Percentiles rank a stretch among this genome's conserved stretches.
Evolutionary conservation across 2,329 filamentous ascomycete species (phyloP).

Genomic region (Alternaria tenuissima): DNA sequence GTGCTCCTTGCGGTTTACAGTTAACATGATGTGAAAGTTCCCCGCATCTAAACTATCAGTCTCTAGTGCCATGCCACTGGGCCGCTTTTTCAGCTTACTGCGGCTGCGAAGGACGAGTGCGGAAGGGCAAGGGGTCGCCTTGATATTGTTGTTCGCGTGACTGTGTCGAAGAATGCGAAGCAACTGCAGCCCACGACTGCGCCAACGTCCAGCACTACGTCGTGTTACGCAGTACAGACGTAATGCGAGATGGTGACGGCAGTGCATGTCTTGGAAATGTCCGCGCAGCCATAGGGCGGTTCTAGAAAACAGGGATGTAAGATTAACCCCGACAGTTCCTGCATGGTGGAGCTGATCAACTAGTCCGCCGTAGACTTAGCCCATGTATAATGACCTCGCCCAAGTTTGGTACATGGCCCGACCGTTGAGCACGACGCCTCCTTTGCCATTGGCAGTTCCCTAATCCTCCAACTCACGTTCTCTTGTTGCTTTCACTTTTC

Average conservation of each 20-base stretch:
- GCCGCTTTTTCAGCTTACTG: slow-evolving; percentile 2
- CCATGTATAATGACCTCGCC: slow-evolving; percentile 24
- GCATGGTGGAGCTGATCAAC: slow-evolving; percentile 23
- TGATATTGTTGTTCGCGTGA: slow-evolving; percentile 22
- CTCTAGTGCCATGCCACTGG: background rate
- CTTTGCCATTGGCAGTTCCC: slow-evolving; percentile 12
- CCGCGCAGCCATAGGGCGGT: slow-evolving; percentile 24
- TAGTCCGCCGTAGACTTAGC: slow-evolving; percentile 17
- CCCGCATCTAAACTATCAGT: background rate
- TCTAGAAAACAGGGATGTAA: slow-evolving; percentile 21
- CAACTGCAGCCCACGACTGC: background rate
- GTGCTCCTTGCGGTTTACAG: background rate
- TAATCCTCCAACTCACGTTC: background rate
- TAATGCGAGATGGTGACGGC: slow-evolving; percentile 9
- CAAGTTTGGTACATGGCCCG: slow-evolving; percentile 10
- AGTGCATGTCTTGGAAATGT: slow-evolving; percentile 18
- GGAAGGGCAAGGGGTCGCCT: slow-evolving; percentile 8
- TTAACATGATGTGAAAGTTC: background rate
- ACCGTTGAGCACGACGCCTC: slow-evolving; percentile 17
- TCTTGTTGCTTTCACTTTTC: background rate
- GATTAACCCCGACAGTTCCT: slow-evolving; percentile 22
- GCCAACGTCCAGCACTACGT: background rate
- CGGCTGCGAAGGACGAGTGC: background rate
- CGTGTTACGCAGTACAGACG: background rate
- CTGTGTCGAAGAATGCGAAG: background rate